These are phyloP conservation scores for Cynara cardunculus DNA, from an alignment of 129 eudicot genomes.

Conservation along the genomic window DNA sequence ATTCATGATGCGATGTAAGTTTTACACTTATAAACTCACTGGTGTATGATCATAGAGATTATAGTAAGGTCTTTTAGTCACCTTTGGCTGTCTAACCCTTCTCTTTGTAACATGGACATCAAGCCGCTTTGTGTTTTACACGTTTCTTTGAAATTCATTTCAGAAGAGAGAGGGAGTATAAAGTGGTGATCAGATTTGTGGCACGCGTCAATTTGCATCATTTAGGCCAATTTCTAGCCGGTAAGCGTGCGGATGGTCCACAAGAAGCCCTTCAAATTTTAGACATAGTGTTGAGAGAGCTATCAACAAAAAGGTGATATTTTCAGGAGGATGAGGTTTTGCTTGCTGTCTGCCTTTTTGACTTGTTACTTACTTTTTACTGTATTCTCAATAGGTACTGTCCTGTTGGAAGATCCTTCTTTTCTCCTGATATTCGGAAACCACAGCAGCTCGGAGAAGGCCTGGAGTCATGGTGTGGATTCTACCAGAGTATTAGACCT, in stretches of 20 bases:
- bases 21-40: neutral
- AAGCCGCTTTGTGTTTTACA: neutral
- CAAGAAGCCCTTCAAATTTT: slow-evolving; percentile 60
- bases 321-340: slow-evolving; percentile 5
- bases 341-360: neutral
- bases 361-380: neutral
- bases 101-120: neutral
- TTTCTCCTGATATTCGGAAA: slow-evolving; percentile 52
- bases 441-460: slow-evolving; percentile 68
- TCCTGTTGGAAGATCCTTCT: slow-evolving; percentile 71
- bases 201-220: slow-evolving; percentile 59
- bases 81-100: neutral
- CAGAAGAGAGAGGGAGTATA: slow-evolving; percentile 58
- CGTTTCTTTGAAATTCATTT: neutral
- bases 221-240: slow-evolving; percentile 58
- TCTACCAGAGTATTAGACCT: slow-evolving; percentile 75
- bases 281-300: slow-evolving; percentile 65
- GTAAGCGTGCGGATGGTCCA: slow-evolving; percentile 64
- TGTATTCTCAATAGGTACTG: slow-evolving; percentile 33
- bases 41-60: too few species aligned
- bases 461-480: slow-evolving; percentile 79
- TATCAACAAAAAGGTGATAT: slow-evolving; percentile 44
- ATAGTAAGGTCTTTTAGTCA: neutral
- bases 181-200: slow-evolving; percentile 57
- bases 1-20: neutral